Evolutionary conservation across 2,329 filamentous ascomycete genomes (phyloP).

Genomic region (Pseudocercospora crystallina): DNA sequence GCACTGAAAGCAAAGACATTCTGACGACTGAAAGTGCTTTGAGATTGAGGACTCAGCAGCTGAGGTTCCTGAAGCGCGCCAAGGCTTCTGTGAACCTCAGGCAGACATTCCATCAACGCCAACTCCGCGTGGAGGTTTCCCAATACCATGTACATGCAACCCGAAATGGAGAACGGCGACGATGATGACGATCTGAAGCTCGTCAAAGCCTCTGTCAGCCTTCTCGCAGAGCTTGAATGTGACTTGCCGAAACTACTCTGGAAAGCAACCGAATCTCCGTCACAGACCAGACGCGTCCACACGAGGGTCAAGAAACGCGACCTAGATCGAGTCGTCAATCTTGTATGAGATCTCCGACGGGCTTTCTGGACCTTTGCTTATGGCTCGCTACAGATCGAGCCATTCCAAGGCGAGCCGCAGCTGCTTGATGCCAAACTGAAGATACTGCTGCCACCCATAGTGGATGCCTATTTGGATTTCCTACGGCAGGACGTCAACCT

Average conservation of each 20-base stretch:
- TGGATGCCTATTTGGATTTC: slow-evolving; percentile 72
- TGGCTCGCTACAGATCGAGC: slow-evolving; percentile 60
- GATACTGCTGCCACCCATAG: slow-evolving; percentile 70
- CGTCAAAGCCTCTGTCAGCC: slow-evolving; percentile 42
- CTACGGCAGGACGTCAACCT: slow-evolving; percentile 37
- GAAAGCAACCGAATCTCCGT: slow-evolving; percentile 30
- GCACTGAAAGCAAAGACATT: too few relatives aligned
- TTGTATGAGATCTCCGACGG: slow-evolving; percentile 28
- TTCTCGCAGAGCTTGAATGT: slow-evolving; percentile 35
- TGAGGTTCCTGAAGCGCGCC: too few relatives aligned
- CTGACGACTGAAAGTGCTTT: too few relatives aligned
- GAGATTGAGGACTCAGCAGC: too few relatives aligned
- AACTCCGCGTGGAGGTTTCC: too few relatives aligned
- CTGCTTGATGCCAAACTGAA: slow-evolving; percentile 83
- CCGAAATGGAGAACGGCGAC: slow-evolving; percentile 16
- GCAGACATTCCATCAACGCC: too few relatives aligned
- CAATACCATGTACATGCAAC: too few relatives aligned
- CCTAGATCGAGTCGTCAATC: slow-evolving; percentile 40
- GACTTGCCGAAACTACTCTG: slow-evolving; percentile 47
- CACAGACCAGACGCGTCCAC: slow-evolving; percentile 33
- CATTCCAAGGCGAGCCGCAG: slow-evolving; percentile 94
- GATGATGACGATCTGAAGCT: slow-evolving; percentile 49
- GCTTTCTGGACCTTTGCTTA: slow-evolving; percentile 16
- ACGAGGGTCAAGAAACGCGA: slow-evolving; percentile 41
- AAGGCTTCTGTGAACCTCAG: too few relatives aligned